phyloP scores from a whole-genome alignment of 345 rosid species.

The Dimocarpus longan region DNA sequence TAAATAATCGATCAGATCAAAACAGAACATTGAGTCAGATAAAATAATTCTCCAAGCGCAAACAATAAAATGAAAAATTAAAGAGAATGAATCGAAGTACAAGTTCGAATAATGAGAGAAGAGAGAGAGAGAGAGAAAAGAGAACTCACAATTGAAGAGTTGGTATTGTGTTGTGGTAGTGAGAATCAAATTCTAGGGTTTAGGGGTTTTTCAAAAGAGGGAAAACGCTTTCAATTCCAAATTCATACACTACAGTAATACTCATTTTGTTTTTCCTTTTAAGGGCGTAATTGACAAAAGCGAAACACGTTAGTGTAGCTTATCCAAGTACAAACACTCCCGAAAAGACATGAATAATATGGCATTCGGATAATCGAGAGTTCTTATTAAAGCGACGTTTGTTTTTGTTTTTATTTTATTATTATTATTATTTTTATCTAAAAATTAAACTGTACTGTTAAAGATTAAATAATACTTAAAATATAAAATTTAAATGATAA shows the following conservation, averaged over 20 bases:
- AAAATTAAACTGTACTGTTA: no score
- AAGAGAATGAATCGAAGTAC: not conserved
- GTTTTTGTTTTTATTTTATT: no score
- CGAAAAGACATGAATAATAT: no score
- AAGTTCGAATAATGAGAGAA: not conserved
- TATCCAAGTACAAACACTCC: no score
- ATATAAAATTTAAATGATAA: no score
- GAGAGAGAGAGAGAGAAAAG: not conserved
- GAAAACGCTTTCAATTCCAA: not conserved
- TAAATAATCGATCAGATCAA: not conserved
- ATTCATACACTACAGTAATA: not conserved
- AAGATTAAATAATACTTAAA: no score
- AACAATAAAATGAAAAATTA: not conserved
- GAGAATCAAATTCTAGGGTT: conserved; percentile 6
- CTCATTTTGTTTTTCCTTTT: no score
- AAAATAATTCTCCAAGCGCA: not conserved
- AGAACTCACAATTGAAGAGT: conserved; percentile 14
- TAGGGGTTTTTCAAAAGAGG: not conserved
- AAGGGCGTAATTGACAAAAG: no score
- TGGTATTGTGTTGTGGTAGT: not conserved
- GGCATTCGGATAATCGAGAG: no score
- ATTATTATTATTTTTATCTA: no score
- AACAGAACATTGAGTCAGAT: not conserved
- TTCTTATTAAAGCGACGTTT: no score
- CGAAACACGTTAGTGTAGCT: no score